A percentile compares a stretch with the other conserved stretches of the same genome.
Evolutionary conservation across 495 filamentous ascomycete species (phyloP).

Genomic region (Penicillium paradoxum): DNA sequence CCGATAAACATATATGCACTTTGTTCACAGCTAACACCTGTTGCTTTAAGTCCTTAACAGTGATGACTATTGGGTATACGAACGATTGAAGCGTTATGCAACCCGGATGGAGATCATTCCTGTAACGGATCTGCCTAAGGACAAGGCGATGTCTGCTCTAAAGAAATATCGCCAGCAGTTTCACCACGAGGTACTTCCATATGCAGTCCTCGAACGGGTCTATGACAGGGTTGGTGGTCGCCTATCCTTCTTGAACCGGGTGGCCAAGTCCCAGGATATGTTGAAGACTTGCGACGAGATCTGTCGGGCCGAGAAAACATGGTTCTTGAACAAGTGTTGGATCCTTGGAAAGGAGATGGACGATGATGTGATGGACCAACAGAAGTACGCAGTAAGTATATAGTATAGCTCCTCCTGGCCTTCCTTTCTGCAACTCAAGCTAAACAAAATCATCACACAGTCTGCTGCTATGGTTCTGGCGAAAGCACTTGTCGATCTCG

Average conservation of each 20-base stretch:
- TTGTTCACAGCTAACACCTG: not conserved
- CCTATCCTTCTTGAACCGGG: constrained; percentile 76
- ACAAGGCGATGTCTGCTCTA: constrained; percentile 68
- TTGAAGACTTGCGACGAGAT: constrained; percentile 72
- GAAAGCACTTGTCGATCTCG: constrained; percentile 76
- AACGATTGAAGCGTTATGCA: constrained; percentile 82
- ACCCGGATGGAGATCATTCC: constrained; percentile 89
- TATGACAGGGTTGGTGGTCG: constrained; percentile 84
- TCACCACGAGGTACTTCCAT: constrained; percentile 50
- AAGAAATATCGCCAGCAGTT: constrained; percentile 69
- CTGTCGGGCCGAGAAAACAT: constrained; percentile 76
- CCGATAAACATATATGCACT: not conserved
- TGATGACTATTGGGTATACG: constrained; percentile 98
- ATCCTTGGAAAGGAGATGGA: constrained; percentile 92
- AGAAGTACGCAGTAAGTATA: constrained; percentile 77
- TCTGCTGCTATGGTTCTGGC: constrained; percentile 93
- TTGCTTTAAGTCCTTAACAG: constrained; percentile 65
- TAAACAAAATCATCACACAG: constrained; percentile 29
- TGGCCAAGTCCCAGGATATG: constrained; percentile 78
- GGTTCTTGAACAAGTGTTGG: constrained; percentile 94
- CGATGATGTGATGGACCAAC: constrained; percentile 98
- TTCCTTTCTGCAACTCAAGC: not conserved
- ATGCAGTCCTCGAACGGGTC: constrained; percentile 61
- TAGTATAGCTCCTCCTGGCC: not conserved
- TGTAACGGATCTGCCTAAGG: constrained; percentile 73